Conservation (phyloP, 2,329 filamentous ascomycete species). For the Trichoderma asperellum region DNA sequence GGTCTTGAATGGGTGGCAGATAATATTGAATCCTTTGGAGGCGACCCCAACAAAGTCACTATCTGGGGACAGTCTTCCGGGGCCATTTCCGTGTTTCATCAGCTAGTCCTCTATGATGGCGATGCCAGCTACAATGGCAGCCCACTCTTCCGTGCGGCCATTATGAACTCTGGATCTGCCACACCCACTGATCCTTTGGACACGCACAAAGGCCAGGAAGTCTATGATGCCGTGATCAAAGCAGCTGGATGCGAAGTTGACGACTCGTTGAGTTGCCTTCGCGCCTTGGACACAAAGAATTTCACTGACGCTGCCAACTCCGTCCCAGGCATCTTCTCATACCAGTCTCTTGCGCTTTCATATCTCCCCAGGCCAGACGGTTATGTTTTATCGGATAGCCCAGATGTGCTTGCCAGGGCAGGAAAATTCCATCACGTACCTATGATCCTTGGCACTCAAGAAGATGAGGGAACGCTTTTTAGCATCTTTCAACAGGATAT, state of each 20-base stretch:
- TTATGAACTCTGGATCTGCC: slow-evolving; percentile 75
- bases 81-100: slow-evolving; percentile 73
- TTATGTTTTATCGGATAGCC: slow-evolving; percentile 61
- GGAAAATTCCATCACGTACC: slow-evolving; percentile 57
- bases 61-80: slow-evolving; percentile 78
- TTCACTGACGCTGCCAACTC: slow-evolving; percentile 70
- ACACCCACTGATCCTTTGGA: slow-evolving; percentile 67
- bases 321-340: slow-evolving; percentile 69
- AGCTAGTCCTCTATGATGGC: slow-evolving; percentile 74
- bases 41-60: slow-evolving; percentile 75
- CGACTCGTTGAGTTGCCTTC: slow-evolving; percentile 69
- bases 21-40: slow-evolving; percentile 77
- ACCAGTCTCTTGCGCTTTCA: slow-evolving; percentile 69
- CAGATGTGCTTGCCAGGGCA: slow-evolving; percentile 58
- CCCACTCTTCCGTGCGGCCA: slow-evolving; percentile 72
- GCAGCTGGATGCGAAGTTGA: slow-evolving; percentile 63
- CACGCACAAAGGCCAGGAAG: slow-evolving; percentile 64
- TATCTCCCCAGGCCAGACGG: slow-evolving; percentile 78
- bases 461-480: slow-evolving; percentile 80
- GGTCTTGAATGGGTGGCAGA: slow-evolving; percentile 77
- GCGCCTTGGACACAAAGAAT: slow-evolving; percentile 55
- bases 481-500: slow-evolving; percentile 70
- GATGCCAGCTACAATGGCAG: slow-evolving; percentile 75
- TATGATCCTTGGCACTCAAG: slow-evolving; percentile 70
- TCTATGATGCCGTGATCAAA: slow-evolving; percentile 65